phyloP scores from a whole-genome alignment of 495 filamentous ascomycete genomes.

The Hyaloscypha bicolor region DNA sequence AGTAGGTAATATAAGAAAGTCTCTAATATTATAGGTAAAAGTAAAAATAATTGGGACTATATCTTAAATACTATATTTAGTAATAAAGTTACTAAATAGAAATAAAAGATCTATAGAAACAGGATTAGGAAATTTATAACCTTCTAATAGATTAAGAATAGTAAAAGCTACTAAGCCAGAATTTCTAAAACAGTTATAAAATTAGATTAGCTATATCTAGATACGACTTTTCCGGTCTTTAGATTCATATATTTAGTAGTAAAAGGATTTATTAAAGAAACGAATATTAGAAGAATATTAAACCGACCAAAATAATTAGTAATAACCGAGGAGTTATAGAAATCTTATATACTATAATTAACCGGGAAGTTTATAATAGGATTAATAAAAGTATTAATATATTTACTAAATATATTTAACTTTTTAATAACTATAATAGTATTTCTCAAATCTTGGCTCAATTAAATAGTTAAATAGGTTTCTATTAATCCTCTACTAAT shows the following conservation, averaged over 20 bases:
- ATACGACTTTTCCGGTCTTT: conserved; percentile 6
- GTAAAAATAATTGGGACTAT: conserved; percentile 16
- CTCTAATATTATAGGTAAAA: conserved; percentile 22
- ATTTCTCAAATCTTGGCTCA: conserved; percentile 40
- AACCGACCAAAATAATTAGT: conserved; percentile 47
- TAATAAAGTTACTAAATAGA: conserved; percentile 37
- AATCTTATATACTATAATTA: conserved; percentile 16
- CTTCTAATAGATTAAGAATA: conserved; percentile 8
- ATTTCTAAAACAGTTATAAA: not conserved
- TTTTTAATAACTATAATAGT: conserved; percentile 48
- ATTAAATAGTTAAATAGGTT: conserved; percentile 45
- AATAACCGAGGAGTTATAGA: conserved; percentile 25
- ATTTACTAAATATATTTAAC: conserved; percentile 45
- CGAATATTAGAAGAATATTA: conserved; percentile 30
- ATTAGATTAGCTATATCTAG: conserved; percentile 10
- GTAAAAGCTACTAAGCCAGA: not conserved
- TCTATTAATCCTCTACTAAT: conserved; percentile 52
- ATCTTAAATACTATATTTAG: conserved; percentile 38
- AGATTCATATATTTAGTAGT: conserved; percentile 23
- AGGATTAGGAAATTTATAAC: conserved; percentile 36
- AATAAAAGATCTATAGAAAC: conserved; percentile 37
- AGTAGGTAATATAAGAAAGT: conserved; percentile 29
- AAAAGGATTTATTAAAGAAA: not conserved
- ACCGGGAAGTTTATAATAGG: not conserved
- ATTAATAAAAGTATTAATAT: conserved; percentile 43